phyloP scores from a whole-genome alignment of 2,329 filamentous ascomycete species.

The Trichoderma sp. region DNA sequence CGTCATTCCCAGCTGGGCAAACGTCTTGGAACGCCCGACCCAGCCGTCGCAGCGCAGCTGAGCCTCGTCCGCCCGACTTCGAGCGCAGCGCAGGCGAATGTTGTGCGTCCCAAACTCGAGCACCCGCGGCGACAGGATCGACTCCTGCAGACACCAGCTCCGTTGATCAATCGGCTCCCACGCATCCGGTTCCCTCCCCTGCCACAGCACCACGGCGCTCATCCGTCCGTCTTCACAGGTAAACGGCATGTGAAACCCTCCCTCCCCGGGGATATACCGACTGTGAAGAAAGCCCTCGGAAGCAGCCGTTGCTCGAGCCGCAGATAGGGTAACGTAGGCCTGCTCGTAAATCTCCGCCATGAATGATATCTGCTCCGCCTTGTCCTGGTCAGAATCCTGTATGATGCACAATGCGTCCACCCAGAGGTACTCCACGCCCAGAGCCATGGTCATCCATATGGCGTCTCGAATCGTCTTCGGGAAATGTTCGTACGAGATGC shows the following conservation, averaged over 20 bases:
- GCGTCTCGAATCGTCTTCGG: slow-evolving; percentile 8
- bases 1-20: slow-evolving; percentile 8
- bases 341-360: slow-evolving; percentile 13
- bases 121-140: slow-evolving; percentile 12
- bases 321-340: slow-evolving; percentile 8
- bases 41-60: slow-evolving; percentile 3
- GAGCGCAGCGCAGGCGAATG: slow-evolving; percentile 7
- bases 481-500: background rate
- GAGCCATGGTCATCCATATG: background rate
- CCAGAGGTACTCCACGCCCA: slow-evolving; percentile 12
- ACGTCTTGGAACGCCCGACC: slow-evolving; percentile 11
- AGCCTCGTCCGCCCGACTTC: slow-evolving; percentile 6
- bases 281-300: slow-evolving; percentile 12
- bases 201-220: slow-evolving; percentile 11
- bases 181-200: slow-evolving; percentile 2
- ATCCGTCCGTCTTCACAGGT: slow-evolving; percentile 2
- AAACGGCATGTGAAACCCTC: slow-evolving; percentile 2
- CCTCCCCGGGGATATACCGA: slow-evolving; percentile 2
- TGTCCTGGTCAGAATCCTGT: slow-evolving; percentile 15
- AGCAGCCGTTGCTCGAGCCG: background rate
- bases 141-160: slow-evolving; percentile 20
- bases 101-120: slow-evolving; percentile 18
- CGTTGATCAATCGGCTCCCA: slow-evolving; percentile 20
- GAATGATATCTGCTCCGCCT: slow-evolving; percentile 13
- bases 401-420: slow-evolving; percentile 19